Evolutionary conservation across 192 early-diverging fungal genomes (phyloP), one percentile per base, ranked within the genome.

Genomic region (Entomortierella parvispora): DNA sequence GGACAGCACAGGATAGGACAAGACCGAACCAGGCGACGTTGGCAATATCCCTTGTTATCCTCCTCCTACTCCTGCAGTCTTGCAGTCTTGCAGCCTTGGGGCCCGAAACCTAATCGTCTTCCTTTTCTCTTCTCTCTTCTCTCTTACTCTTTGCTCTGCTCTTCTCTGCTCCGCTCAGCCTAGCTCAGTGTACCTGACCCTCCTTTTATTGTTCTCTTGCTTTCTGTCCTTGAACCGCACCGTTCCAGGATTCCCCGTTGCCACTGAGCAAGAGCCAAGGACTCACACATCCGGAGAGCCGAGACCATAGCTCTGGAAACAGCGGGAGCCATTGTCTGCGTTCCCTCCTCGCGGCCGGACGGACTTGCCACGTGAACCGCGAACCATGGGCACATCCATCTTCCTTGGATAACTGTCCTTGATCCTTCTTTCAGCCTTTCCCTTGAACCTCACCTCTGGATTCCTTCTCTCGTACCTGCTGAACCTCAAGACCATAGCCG

Each of bases 331-430:
- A 29, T 51, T 49, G 32, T 17, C 49, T 64, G 42, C 17, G 26
- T 54, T 44, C 4, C 25, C 40, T 34, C 34, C 64, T 33, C 45
- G 40, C 23, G 32, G 3, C 22, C 45, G 40, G 15, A 45, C 28
- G 48, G 42, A 23, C 32, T 12, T 26, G 33, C 17, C 58, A 1
- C 58, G 0, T 9, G 7, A 31, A 40, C 12, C 37, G 47, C 56
- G 61, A 57, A 61, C 55, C 70, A 72, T 72, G 70, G 58, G 32
- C 55, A 34, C 28, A 54, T 32, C 56, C 51, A 56, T 49, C 62
- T 40, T 18, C 11, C 70, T 44, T 65, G 61, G 48, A 46, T 72
- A 72, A 58, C 25, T 51, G 37, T 40, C 37, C 37, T 40, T 40
- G 37, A 40, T 40, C 37, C 37, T 40, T 49, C 22, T 23, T 17